Evolutionary conservation across 768 basidiomycete genomes (phyloP).

Genomic region (Mycena belliarum): DNA sequence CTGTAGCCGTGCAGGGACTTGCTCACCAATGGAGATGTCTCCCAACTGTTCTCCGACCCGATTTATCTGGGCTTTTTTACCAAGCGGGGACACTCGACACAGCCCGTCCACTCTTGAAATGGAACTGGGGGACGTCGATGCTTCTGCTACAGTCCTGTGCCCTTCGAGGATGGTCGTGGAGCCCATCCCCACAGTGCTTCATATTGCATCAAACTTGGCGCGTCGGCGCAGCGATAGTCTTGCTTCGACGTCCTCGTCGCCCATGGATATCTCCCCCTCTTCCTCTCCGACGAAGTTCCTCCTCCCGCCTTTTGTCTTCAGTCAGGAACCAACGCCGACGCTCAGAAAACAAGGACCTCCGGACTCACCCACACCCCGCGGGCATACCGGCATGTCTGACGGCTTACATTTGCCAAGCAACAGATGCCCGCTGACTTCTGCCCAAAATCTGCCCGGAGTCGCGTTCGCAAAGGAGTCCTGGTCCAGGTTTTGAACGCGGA

Average conservation of each 20-base stretch:
- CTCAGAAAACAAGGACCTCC: background rate
- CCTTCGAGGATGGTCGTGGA: background rate
- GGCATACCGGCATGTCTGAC: background rate
- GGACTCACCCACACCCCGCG: background rate
- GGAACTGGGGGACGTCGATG: background rate
- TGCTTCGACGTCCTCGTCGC: conserved; percentile 3
- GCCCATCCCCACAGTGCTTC: background rate
- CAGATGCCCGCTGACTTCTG: background rate
- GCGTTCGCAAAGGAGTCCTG: background rate
- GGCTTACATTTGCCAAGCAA: background rate
- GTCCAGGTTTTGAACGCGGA: background rate
- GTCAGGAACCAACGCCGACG: background rate
- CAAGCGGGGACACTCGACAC: too few relatives aligned
- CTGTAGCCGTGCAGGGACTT: background rate
- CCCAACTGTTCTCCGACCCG: conserved; percentile 5
- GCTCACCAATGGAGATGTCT: conserved; percentile 9
- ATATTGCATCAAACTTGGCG: background rate
- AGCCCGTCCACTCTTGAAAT: background rate
- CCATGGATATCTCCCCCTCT: conserved; percentile 6
- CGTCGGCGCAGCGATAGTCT: conserved; percentile 1
- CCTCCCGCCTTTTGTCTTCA: background rate
- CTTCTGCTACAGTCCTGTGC: background rate
- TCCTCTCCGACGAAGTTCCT: conserved; percentile 11
- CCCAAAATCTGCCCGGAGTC: background rate
- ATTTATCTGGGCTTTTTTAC: background rate